Conservation (phyloP, 331 rosid genomes). For the Pyrus hybrid region DNA sequence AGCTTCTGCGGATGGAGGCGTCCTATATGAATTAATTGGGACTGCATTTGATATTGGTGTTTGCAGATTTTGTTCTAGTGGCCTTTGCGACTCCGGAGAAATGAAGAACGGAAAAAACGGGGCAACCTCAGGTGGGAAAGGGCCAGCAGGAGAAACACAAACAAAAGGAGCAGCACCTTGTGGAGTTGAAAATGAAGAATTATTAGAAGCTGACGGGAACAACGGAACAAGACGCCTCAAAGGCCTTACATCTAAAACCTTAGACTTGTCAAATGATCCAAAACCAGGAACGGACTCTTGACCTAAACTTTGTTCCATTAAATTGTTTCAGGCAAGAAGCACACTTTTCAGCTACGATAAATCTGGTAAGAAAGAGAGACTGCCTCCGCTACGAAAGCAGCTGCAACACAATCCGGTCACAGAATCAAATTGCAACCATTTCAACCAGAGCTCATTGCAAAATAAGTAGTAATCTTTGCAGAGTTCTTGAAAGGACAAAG, state of each 20-base stretch:
- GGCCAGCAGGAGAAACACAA: constrained; percentile 80
- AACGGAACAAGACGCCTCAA: constrained; percentile 71
- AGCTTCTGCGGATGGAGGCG: constrained; percentile 36
- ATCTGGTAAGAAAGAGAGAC: neutral
- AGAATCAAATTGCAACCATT: neutral
- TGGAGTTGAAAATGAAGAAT: constrained; percentile 44
- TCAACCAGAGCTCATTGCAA: neutral
- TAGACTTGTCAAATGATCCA: constrained; percentile 69
- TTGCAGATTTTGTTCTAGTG: constrained; percentile 36
- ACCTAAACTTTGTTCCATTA: constrained; percentile 61
- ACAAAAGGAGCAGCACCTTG: constrained; percentile 87
- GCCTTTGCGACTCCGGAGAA: constrained; percentile 44
- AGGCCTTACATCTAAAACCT: constrained; percentile 76
- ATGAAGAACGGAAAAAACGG: constrained; percentile 71
- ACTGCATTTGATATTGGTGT: constrained; percentile 51
- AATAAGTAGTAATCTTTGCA: neutral
- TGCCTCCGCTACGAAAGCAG: neutral
- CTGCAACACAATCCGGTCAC: neutral
- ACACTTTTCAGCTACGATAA: neutral
- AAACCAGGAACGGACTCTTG: constrained; percentile 40
- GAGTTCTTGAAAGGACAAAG: neutral
- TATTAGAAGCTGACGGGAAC: constrained; percentile 60
- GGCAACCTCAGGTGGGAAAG: constrained; percentile 70
- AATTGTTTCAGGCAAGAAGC: constrained; percentile 17
- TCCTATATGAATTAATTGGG: constrained; percentile 67